Evolutionary conservation across 257 asterid species (phyloP), one percentile per base, ranked within the genome.

Genomic region (Solanum chaucha): DNA sequence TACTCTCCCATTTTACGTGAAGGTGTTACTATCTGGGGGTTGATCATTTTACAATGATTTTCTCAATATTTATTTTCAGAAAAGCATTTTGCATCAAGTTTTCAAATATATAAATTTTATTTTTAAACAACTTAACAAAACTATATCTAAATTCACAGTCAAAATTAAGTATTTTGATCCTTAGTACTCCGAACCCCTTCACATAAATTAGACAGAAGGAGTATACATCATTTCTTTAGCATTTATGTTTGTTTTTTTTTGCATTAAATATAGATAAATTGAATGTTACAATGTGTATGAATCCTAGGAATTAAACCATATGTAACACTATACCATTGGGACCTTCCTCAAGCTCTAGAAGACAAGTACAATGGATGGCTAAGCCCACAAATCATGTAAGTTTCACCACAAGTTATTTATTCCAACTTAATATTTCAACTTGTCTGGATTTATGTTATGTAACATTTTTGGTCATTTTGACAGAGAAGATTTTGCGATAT

Each of bases 241-340:
- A 77, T 6, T 75, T 41, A 13, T 41, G 4, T 2, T 41, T 1
- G 1, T 74, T 3, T 55, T 4, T 13, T 24, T 3, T 40, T 40
- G 8, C 58, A 41, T 77, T 71, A 17, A 71, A 2, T 8, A 41
- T 12, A 24, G 8, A 78, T 14, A 44, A 14, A 4, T 8, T 44
- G 12, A 44, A 1, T 78, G 24, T 26, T 78, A 26, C 38, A 44
- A 26, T 26, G 7, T 41, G 5, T 15, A 3, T 59, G 12, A 36
- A 86, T 48, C 6, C 84, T 46, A 97, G 99, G 98, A 85, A 95
- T 97, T 41, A 86, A 94, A 85, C 99, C 99, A 48, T 97, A 92
- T 58, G 97, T 95, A 67, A 96, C 99, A 20, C 89, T 97, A 71
- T 97, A 88, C 90, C 99, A 96, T 78, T 97, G 98, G 99, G 99